A percentile compares a stretch with the other conserved stretches of the same genome.
Conservation (phyloP, 768 basidiomycete species). For the Boletellus ananas region DNA sequence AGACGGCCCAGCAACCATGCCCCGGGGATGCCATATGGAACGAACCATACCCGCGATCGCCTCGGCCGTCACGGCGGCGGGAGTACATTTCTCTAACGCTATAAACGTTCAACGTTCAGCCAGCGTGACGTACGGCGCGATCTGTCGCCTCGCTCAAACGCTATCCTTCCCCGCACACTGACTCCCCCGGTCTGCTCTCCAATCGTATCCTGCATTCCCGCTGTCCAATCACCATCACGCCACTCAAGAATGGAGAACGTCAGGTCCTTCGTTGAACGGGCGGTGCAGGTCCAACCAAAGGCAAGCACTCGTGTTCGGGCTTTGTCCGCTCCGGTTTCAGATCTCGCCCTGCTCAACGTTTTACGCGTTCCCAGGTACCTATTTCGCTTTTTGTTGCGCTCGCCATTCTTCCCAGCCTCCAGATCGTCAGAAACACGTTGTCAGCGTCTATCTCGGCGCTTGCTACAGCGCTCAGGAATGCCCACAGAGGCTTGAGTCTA, state of each 20-base stretch:
- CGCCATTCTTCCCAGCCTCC: slow-evolving; percentile 8
- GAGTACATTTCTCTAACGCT: background rate
- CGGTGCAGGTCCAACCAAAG: slow-evolving; percentile 5
- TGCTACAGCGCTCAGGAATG: slow-evolving; percentile 4
- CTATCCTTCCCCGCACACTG: background rate
- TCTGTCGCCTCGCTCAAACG: background rate
- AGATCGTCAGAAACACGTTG: slow-evolving; percentile 1
- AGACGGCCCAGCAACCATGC: background rate
- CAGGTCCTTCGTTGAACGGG: slow-evolving; percentile 9
- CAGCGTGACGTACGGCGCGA: background rate
- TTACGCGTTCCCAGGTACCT: slow-evolving; percentile 3
- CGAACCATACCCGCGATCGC: background rate
- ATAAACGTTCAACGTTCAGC: background rate
- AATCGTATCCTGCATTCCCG: background rate
- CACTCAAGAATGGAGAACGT: slow-evolving; percentile 4
- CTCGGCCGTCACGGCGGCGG: background rate
- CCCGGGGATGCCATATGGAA: background rate
- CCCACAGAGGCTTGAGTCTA: background rate
- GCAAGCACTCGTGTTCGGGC: background rate
- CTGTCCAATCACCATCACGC: background rate
- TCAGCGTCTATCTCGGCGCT: slow-evolving; percentile 1
- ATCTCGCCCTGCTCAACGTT: background rate
- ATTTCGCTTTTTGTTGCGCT: slow-evolving; percentile 7
- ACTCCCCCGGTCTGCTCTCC: background rate
- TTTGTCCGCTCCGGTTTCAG: background rate